Conservation (phyloP, 2,329 filamentous ascomycete species). For the Trichoderma citrinoviride region DNA sequence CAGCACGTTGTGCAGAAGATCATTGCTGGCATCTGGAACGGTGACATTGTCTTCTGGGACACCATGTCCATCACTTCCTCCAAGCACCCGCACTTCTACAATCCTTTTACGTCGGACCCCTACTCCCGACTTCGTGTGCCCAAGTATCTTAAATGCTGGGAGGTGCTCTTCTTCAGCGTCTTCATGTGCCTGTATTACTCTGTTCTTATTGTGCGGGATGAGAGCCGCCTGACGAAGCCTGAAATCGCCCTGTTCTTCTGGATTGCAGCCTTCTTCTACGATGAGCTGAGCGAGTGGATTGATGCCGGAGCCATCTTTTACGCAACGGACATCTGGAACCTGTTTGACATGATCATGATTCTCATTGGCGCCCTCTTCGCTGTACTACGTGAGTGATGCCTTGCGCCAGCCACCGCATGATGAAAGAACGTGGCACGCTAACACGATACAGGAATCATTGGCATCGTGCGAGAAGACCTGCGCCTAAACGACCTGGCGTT, state of each 20-base stretch:
- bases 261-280: conserved; percentile 84
- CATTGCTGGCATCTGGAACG: conserved; percentile 80
- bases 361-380: conserved; percentile 69
- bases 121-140: conserved; percentile 76
- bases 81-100: conserved; percentile 77
- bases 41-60: conserved; percentile 86
- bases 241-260: conserved; percentile 79
- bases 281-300: conserved; percentile 79
- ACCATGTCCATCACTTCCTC: conserved; percentile 67
- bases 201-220: conserved; percentile 74
- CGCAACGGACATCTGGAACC: conserved; percentile 76
- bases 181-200: conserved; percentile 81
- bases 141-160: conserved; percentile 79
- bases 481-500: conserved; percentile 75
- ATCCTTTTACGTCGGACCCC: conserved; percentile 62
- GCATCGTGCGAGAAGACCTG: conserved; percentile 50
- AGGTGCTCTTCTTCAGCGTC: conserved; percentile 74
- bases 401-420: not conserved
- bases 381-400: conserved; percentile 58
- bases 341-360: conserved; percentile 73
- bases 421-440: not conserved
- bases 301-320: conserved; percentile 88
- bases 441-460: conserved; percentile 33
- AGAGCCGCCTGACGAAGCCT: conserved; percentile 60
- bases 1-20: conserved; percentile 80